A percentile compares a stretch with the other conserved stretches of the same genome.
Conservation (phyloP, 768 basidiomycete genomes). For the Steccherinum ochraceum region DNA sequence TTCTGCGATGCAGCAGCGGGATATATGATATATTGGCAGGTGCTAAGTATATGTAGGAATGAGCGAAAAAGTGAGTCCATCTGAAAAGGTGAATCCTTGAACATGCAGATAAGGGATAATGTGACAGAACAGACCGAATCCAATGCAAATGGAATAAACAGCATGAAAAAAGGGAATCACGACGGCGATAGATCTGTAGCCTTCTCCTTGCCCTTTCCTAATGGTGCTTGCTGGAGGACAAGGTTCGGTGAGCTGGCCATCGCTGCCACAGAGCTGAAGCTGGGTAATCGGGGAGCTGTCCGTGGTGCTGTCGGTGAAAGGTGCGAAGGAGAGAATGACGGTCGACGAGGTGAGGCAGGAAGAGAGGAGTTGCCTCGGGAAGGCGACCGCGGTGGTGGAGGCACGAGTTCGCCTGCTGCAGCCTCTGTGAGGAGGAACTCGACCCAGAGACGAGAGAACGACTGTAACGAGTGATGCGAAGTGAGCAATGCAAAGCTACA, state of each 20-base stretch:
- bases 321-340: slow-evolving; percentile 11
- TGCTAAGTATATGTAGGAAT: background rate
- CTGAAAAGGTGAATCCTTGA: background rate
- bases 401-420: slow-evolving; percentile 33
- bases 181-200: slow-evolving; percentile 16
- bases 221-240: slow-evolving; percentile 28
- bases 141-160: background rate
- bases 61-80: background rate
- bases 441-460: slow-evolving; percentile 96
- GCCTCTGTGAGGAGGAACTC: slow-evolving; percentile 97
- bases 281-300: slow-evolving; percentile 31
- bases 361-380: slow-evolving; percentile 29
- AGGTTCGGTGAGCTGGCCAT: slow-evolving; percentile 37
- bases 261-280: slow-evolving; percentile 30
- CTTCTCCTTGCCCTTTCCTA: slow-evolving; percentile 43
- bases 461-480: slow-evolving; percentile 60
- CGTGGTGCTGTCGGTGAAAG: slow-evolving; percentile 24
- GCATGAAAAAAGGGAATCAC: background rate
- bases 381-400: slow-evolving; percentile 20
- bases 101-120: background rate
- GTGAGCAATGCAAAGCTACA: background rate
- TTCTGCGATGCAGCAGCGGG: too few species aligned
- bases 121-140: background rate
- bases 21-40: background rate
- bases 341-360: slow-evolving; percentile 26